These are phyloP conservation scores for Tetrahymena elliotti DNA, from an alignment of 73 alveolate species.

Conservation along the genomic window DNA sequence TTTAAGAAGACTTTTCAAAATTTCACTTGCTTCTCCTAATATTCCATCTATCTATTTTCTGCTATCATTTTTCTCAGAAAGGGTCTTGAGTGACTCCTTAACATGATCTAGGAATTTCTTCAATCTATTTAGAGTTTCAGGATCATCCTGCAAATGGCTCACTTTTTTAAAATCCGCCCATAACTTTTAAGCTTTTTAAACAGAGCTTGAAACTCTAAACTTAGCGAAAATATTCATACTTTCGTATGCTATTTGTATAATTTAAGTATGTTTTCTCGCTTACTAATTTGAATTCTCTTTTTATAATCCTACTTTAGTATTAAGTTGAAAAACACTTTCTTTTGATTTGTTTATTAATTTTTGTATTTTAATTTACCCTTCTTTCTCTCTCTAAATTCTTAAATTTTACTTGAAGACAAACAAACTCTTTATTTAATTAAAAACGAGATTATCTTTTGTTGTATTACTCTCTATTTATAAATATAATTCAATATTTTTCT, in stretches of 20 bases:
- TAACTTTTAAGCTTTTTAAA: neutral
- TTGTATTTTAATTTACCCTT: neutral
- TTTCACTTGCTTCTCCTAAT: neutral
- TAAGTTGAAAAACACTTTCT: neutral
- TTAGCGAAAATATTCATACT: neutral
- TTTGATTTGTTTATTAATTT: neutral
- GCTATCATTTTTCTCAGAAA: neutral
- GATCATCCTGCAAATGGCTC: neutral
- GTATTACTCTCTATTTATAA: neutral
- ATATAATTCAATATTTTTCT: neutral
- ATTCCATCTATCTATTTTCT: neutral
- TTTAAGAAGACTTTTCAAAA: neutral
- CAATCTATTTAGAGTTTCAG: neutral
- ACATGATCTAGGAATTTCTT: neutral
- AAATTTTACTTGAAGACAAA: neutral
- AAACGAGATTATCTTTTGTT: neutral
- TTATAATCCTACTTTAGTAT: neutral
- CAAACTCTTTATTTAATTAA: neutral
- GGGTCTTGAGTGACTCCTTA: neutral
- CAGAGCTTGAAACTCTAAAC: neutral
- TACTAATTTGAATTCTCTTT: neutral
- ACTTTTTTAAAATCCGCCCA: neutral
- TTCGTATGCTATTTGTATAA: neutral
- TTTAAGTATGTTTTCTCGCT: neutral
- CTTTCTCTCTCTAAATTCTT: neutral